Evolutionary conservation across 208 protist species (phyloP).

Genomic region (Balamuthia mandrillaris): DNA sequence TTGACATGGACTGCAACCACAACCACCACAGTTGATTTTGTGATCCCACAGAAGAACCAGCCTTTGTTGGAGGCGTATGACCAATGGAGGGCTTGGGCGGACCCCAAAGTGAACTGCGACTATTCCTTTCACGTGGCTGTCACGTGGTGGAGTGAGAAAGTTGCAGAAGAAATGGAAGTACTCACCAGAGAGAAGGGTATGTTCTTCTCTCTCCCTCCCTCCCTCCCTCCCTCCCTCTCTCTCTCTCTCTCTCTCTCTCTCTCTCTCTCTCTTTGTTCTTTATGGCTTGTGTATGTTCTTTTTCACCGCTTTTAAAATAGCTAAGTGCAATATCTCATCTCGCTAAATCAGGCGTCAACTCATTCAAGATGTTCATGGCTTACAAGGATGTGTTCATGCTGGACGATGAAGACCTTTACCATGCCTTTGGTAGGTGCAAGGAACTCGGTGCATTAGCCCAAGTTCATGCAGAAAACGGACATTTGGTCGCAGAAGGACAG

Average conservation of each 20-base stretch:
- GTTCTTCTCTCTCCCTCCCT: no score
- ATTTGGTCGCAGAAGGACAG: conserved; percentile 63
- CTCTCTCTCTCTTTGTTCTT: not conserved
- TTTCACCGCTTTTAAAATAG: not conserved
- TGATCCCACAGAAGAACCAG: conserved; percentile 67
- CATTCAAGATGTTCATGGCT: conserved; percentile 82
- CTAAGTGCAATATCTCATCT: not conserved
- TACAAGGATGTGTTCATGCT: conserved; percentile 77
- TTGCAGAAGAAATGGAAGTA: conserved; percentile 71
- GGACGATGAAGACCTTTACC: conserved; percentile 66
- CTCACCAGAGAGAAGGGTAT: conserved; percentile 55
- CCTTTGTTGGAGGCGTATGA: conserved; percentile 69
- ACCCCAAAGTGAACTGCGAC: conserved; percentile 70
- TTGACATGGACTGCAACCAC: not conserved
- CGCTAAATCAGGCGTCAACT: conserved; percentile 65
- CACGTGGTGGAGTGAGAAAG: conserved; percentile 72
- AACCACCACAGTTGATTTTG: conserved; percentile 73
- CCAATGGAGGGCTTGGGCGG: conserved; percentile 64
- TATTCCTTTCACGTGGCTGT: conserved; percentile 77
- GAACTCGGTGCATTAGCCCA: conserved; percentile 70
- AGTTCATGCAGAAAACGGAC: conserved; percentile 78
- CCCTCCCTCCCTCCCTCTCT: not conserved
- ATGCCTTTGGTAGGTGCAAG: conserved; percentile 66
- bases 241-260: not conserved
- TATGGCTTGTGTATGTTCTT: not conserved